phyloP scores from a whole-genome alignment of 345 rosid species.

The Durio zibethinus region DNA sequence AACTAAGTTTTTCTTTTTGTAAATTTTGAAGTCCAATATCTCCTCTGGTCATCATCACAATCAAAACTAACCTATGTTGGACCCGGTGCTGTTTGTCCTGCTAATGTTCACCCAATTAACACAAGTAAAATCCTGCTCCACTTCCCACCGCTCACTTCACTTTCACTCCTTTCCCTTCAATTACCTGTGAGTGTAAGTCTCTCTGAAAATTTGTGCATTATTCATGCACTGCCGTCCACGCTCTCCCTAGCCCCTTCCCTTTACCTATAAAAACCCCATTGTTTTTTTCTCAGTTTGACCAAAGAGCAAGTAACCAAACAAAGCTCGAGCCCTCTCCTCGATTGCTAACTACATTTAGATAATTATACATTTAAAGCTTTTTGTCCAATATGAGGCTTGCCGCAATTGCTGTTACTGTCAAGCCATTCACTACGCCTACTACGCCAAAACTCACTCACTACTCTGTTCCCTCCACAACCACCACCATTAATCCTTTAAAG shows the following conservation, averaged over 20 bases:
- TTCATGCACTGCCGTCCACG: constrained; percentile 10
- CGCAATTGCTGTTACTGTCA: not conserved
- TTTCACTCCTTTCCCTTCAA: not conserved
- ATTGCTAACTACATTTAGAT: not conserved
- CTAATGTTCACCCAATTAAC: no score
- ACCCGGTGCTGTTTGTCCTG: constrained; percentile 6
- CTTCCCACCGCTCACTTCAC: not conserved
- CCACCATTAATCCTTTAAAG: not conserved
- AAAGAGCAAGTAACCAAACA: not conserved
- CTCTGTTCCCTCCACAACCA: not conserved
- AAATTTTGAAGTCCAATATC: not conserved
- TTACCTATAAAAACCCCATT: not conserved
- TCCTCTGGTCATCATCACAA: not conserved
- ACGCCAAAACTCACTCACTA: not conserved
- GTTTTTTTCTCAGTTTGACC: not conserved
- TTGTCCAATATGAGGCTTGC: constrained; percentile 1
- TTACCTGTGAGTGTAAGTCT: not conserved
- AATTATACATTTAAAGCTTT: not conserved
- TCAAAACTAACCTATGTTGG: not conserved
- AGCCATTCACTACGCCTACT: constrained; percentile 2
- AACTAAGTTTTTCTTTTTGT: not conserved
- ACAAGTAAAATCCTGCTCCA: not conserved
- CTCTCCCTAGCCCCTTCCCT: not conserved
- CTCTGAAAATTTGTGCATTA: not conserved
- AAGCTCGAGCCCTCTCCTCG: not conserved